Percentiles rank a stretch among this genome's conserved stretches.
Evolutionary conservation across 805 yeast species (phyloP).

Genomic region (Saccharomyces kudriavzevii): DNA sequence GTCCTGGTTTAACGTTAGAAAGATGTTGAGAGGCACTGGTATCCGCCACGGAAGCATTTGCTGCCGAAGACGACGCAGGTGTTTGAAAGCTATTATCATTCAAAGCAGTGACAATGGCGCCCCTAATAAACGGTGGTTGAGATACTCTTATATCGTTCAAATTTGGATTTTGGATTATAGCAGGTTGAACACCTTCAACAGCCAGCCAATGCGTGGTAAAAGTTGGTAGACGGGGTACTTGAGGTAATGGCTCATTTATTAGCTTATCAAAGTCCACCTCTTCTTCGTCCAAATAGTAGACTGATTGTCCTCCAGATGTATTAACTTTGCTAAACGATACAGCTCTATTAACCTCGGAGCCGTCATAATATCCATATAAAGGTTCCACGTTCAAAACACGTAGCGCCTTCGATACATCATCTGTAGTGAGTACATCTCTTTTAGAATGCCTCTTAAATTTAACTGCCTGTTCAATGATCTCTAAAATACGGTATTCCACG

Average conservation of each 20-base stretch:
- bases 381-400: slow-evolving; percentile 88
- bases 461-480: slow-evolving; percentile 88
- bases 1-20: slow-evolving; percentile 33
- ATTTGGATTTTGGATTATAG: slow-evolving; percentile 90
- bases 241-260: slow-evolving; percentile 89
- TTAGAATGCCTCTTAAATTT: slow-evolving; percentile 94
- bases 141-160: slow-evolving; percentile 62
- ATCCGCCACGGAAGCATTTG: slow-evolving; percentile 1
- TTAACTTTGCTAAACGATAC: slow-evolving; percentile 82
- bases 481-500: slow-evolving; percentile 95
- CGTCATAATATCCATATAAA: slow-evolving; percentile 69
- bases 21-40: slow-evolving; percentile 3
- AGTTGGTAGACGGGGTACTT: slow-evolving; percentile 85
- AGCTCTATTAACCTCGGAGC: slow-evolving; percentile 38
- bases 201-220: slow-evolving; percentile 97
- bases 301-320: slow-evolving; percentile 85
- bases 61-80: slow-evolving; percentile 14
- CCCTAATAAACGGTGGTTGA: slow-evolving; percentile 71
- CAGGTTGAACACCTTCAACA: slow-evolving; percentile 96
- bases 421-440: slow-evolving; percentile 68
- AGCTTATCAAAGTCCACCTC: slow-evolving; percentile 91
- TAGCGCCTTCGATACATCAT: slow-evolving; percentile 75
- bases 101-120: slow-evolving; percentile 65
- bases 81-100: slow-evolving; percentile 39
- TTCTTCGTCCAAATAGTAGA: slow-evolving; percentile 85